Evolutionary conservation across 208 protist genomes (phyloP), one percentile per base, ranked within the genome.

Genomic region (Sergeia podlipaevii): DNA sequence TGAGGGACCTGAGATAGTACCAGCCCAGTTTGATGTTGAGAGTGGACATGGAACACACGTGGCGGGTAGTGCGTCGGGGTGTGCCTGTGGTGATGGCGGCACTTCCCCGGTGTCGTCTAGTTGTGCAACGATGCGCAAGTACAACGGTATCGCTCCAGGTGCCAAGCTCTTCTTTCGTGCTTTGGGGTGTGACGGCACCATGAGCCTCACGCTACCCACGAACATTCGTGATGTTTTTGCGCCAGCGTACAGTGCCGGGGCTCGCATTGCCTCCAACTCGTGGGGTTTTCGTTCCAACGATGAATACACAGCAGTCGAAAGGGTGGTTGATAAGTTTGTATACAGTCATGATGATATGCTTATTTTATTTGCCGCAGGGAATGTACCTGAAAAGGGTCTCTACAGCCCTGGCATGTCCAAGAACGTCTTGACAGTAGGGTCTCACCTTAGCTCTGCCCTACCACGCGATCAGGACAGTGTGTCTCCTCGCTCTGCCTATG

Each of bases 31-130:
- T 17, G 90, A 93, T 48, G 4, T 13, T 18, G 46, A 28, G 8
- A 13, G 20, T 7, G 87, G 89, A 6, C 91, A 97, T 59, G 92
- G 89, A 18, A 95, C 89, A 6, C 92, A 97, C 50, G 88, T 95
- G 0, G 58, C 85, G 4, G 85, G 83, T 5, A 90, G 65, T 10
- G 75, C 80, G 21, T 69, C 56, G 0, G 92, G 92, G 2, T 54
- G 53, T 24, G 2, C 23, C n/a, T 17, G 0, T 3, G 39, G 34
- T 28, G 43, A 63, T n/a, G 13, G 11, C n/a, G 34, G 34, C n/a
- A n/a, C n/a, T n/a, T n/a, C n/a, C n/a, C n/a, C n/a, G n/a, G n/a
- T n/a, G n/a, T n/a, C n/a, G n/a, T n/a, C n/a, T n/a, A n/a, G n/a
- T n/a, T n/a, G n/a, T n/a, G n/a, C n/a, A n/a, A n/a, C n/a, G n/a